These are phyloP conservation scores for Fusarium cicatricum DNA, from an alignment of 2,329 filamentous ascomycete species.

Conservation along the genomic window DNA sequence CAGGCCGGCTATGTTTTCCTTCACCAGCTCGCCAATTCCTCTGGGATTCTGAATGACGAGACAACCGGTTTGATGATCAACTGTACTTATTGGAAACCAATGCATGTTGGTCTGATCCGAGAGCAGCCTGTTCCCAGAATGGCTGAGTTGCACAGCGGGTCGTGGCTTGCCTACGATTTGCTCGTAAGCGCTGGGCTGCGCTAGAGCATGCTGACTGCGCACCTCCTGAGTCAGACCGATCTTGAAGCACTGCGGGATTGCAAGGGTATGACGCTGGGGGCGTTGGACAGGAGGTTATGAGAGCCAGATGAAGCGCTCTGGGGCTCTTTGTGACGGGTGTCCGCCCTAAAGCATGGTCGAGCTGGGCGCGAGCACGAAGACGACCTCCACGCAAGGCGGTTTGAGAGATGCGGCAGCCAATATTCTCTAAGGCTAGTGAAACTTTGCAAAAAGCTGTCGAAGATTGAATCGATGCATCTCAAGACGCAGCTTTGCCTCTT, in stretches of 20 bases:
- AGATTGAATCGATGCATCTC: neutral
- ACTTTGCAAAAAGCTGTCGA: slow-evolving; percentile 6
- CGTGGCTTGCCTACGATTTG: slow-evolving; percentile 15
- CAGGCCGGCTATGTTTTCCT: no score
- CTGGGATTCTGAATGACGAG: neutral
- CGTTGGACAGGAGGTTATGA: slow-evolving; percentile 6
- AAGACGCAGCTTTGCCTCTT: neutral
- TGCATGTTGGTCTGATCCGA: neutral
- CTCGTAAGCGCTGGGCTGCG: slow-evolving; percentile 9
- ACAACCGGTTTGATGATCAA: neutral
- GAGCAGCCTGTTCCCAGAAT: neutral
- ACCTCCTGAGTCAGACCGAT: slow-evolving; percentile 31
- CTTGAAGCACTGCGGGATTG: slow-evolving; percentile 21
- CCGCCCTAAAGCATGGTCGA: slow-evolving; percentile 10
- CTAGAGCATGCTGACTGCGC: slow-evolving; percentile 22
- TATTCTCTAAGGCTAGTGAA: slow-evolving; percentile 5
- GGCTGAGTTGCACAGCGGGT: slow-evolving; percentile 4
- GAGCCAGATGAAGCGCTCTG: slow-evolving; percentile 15
- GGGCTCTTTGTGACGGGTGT: slow-evolving; percentile 5
- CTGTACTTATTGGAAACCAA: slow-evolving; percentile 6
- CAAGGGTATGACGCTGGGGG: slow-evolving; percentile 16
- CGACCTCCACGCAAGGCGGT: slow-evolving; percentile 10
- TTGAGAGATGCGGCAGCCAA: slow-evolving; percentile 19
- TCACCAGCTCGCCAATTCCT: no score
- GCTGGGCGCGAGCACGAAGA: slow-evolving; percentile 32